Evolutionary conservation across 2,329 filamentous ascomycete species (phyloP).

Genomic region (Periconia digitata): DNA sequence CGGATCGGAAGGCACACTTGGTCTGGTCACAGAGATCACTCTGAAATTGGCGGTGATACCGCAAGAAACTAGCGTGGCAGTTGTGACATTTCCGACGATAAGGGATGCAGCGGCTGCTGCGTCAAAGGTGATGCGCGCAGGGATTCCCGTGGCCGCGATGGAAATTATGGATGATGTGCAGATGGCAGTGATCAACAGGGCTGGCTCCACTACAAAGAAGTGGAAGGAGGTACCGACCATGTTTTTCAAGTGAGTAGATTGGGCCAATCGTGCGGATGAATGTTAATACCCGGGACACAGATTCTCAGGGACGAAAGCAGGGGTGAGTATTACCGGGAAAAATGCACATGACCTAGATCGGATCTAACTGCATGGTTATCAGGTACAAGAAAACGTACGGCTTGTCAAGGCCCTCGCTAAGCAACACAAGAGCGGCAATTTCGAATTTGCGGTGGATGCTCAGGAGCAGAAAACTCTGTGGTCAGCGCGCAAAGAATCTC

Average conservation of each 20-base stretch:
- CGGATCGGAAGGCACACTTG: constrained; percentile 79
- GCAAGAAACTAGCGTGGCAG: constrained; percentile 74
- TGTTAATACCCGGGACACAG: constrained; percentile 31
- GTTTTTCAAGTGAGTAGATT: constrained; percentile 69
- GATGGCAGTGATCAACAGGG: constrained; percentile 79
- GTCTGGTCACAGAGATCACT: constrained; percentile 80
- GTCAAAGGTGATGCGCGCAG: constrained; percentile 73
- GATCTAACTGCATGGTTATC: constrained; percentile 28
- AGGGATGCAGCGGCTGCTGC: constrained; percentile 75
- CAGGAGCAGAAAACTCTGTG: constrained; percentile 59
- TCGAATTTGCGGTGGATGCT: constrained; percentile 58
- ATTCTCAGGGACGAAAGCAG: constrained; percentile 74
- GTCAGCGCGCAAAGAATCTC: constrained; percentile 61
- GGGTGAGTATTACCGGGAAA: constrained; percentile 40
- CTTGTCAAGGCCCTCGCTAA: constrained; percentile 69
- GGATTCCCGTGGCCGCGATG: constrained; percentile 73
- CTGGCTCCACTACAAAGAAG: constrained; percentile 67
- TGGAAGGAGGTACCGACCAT: constrained; percentile 78
- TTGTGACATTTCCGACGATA: constrained; percentile 77
- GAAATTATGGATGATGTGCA: constrained; percentile 89
- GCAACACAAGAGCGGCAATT: constrained; percentile 57
- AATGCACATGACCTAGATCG: constrained; percentile 18
- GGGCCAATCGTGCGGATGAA: constrained; percentile 1
- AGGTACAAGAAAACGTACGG: constrained; percentile 73
- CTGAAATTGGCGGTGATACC: constrained; percentile 78